Percentiles rank a stretch among this genome's conserved stretches.
phyloP scores from a whole-genome alignment of 176 grass and related monocot genomes.

The Triticum urartu region DNA sequence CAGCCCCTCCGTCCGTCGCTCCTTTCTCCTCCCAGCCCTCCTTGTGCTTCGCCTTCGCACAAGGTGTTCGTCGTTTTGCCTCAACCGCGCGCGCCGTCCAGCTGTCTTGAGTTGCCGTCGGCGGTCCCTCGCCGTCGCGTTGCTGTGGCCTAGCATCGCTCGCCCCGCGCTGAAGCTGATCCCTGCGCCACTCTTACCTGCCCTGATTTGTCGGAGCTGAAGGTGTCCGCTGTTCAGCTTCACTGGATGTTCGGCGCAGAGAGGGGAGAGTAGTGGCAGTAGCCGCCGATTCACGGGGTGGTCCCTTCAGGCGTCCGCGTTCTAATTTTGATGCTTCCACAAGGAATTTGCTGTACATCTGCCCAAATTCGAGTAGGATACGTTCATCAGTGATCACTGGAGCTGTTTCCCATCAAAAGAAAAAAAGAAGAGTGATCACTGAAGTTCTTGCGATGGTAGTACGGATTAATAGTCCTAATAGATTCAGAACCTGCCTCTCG shows the following conservation, averaged over 20 bases:
- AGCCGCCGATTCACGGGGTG: neutral
- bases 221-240: constrained; percentile 30
- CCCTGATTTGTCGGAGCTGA: neutral
- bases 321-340: neutral
- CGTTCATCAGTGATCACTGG: neutral
- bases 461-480: neutral
- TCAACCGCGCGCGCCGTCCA: neutral
- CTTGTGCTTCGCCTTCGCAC: neutral
- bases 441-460: neutral
- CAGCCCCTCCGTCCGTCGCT: neutral
- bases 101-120: neutral
- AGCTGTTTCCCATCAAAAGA: too few relatives aligned
- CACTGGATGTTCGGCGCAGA: neutral
- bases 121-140: neutral
- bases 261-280: neutral
- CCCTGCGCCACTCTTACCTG: neutral
- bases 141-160: neutral
- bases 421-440: too few relatives aligned
- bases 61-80: constrained; percentile 31
- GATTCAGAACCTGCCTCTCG: neutral
- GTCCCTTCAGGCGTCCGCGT: neutral
- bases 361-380: neutral
- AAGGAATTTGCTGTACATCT: neutral
- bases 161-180: neutral
- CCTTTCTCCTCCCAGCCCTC: neutral